Percentiles rank a stretch among this genome's conserved stretches.
Evolutionary conservation across 1,284 basidiomycete genomes (phyloP).

Genomic region (Apiotrichum sp.): DNA sequence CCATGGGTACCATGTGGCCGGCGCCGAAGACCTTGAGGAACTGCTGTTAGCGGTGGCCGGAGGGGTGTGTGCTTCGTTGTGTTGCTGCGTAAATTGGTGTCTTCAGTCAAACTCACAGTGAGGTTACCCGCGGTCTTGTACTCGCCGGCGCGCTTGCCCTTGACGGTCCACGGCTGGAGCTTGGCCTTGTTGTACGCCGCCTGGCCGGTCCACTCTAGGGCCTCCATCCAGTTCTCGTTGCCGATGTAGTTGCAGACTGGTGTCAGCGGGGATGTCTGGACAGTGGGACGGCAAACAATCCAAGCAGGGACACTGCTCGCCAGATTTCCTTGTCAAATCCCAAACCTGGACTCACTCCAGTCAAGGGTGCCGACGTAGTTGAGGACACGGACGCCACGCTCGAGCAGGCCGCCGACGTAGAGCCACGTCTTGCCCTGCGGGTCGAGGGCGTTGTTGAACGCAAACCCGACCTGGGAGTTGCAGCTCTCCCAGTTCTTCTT

Average conservation of each 20-base stretch:
- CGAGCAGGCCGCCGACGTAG: slow-evolving; percentile 65
- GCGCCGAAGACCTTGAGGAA: slow-evolving; percentile 36
- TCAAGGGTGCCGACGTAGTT: slow-evolving; percentile 59
- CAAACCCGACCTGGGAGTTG: slow-evolving; percentile 46
- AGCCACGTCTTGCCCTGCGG: slow-evolving; percentile 44
- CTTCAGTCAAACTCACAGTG: slow-evolving; percentile 53
- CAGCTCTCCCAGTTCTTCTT: slow-evolving; percentile 54
- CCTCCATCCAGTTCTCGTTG: slow-evolving; percentile 60
- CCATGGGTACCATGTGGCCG: slow-evolving; percentile 48
- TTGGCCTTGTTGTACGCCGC: slow-evolving; percentile 49
- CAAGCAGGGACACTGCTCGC: background rate
- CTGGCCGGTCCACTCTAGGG: slow-evolving; percentile 61
- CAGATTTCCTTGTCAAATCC: too few species aligned
- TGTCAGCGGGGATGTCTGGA: background rate
- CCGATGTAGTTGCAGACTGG: slow-evolving; percentile 61
- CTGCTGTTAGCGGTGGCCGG: background rate
- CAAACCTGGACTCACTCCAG: slow-evolving; percentile 44
- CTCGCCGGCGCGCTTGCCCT: slow-evolving; percentile 51
- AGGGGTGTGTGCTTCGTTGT: too few species aligned
- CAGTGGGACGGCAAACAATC: background rate
- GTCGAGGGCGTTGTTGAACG: slow-evolving; percentile 35
- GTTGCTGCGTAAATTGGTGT: slow-evolving; percentile 30
- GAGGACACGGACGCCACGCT: slow-evolving; percentile 64
- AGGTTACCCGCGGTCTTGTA: slow-evolving; percentile 57
- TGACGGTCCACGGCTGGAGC: slow-evolving; percentile 50